These are phyloP conservation scores for Tremella fuciformis DNA, from an alignment of 768 basidiomycete species.

Conservation along the genomic window DNA sequence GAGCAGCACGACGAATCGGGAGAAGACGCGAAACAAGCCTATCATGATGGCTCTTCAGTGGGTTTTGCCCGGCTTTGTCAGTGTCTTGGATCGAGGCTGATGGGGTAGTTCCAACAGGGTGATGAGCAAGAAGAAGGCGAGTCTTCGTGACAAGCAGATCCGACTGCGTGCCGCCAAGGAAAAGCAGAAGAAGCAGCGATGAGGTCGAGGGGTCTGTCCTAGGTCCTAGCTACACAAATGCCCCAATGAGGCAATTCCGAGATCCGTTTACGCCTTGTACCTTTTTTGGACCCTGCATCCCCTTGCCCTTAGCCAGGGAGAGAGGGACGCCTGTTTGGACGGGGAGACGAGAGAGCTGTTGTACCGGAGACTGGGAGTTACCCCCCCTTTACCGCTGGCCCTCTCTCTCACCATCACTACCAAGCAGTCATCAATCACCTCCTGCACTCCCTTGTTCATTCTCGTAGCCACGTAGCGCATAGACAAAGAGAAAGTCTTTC, in stretches of 20 bases:
- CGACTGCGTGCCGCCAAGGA: constrained; percentile 46
- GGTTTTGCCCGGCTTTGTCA: constrained; percentile 20
- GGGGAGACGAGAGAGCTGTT: too few relatives aligned
- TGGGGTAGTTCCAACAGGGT: constrained; percentile 48
- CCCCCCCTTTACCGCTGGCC: too few relatives aligned
- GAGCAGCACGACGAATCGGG: constrained; percentile 84
- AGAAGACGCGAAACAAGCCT: constrained; percentile 91
- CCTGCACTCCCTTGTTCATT: too few relatives aligned
- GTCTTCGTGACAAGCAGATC: constrained; percentile 52
- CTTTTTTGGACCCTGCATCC: constrained; percentile 1
- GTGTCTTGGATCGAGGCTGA: not conserved
- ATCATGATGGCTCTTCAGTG: constrained; percentile 64
- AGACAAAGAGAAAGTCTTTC: too few relatives aligned
- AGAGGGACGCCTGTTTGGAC: not conserved
- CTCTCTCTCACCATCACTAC: too few relatives aligned
- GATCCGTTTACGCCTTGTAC: not conserved
- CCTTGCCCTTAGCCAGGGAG: not conserved
- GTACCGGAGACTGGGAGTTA: too few relatives aligned
- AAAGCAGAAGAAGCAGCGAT: constrained; percentile 48
- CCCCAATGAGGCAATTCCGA: not conserved
- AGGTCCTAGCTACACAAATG: not conserved
- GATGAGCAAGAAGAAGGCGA: constrained; percentile 52
- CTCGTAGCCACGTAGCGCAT: too few relatives aligned
- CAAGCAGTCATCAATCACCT: too few relatives aligned
- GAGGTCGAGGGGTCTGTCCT: not conserved